Percentiles rank a stretch among this genome's conserved stretches.
Evolutionary conservation across 1,284 basidiomycete genomes (phyloP).

Genomic region (Trichosporon sp.): DNA sequence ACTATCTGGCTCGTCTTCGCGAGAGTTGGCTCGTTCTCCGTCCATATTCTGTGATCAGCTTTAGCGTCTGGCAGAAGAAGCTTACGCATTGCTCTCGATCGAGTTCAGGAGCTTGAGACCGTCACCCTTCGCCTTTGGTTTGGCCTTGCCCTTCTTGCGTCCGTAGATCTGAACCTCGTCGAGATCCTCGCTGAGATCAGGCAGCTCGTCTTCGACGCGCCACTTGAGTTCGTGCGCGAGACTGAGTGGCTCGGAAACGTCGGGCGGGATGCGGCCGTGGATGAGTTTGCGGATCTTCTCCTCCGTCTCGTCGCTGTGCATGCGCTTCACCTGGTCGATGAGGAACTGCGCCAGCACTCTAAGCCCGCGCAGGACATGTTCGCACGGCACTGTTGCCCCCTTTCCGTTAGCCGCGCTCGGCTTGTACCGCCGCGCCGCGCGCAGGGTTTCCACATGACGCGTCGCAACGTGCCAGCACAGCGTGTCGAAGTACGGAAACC

Average conservation of each 20-base stretch:
- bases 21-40: slow-evolving; percentile 14
- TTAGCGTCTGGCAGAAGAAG: neutral
- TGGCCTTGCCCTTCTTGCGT: neutral
- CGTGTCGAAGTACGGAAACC: slow-evolving; percentile 82
- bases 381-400: slow-evolving; percentile 28
- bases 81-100: slow-evolving; percentile 10
- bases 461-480: slow-evolving; percentile 79
- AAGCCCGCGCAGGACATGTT: slow-evolving; percentile 66
- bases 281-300: slow-evolving; percentile 64
- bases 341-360: slow-evolving; percentile 68
- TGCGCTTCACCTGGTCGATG: slow-evolving; percentile 64
- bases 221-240: slow-evolving; percentile 76
- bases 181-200: slow-evolving; percentile 67
- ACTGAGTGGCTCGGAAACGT: slow-evolving; percentile 68
- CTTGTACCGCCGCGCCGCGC: neutral
- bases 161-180: slow-evolving; percentile 34
- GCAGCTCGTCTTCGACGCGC: slow-evolving; percentile 64
- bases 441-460: neutral
- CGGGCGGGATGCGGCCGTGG: slow-evolving; percentile 72
- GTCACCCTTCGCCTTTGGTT: neutral
- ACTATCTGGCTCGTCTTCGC: neutral
- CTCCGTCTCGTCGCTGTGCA: slow-evolving; percentile 56
- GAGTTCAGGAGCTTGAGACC: slow-evolving; percentile 5
- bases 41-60: slow-evolving; percentile 14
- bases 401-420: slow-evolving; percentile 6